phyloP scores from a whole-genome alignment of 78 protist species.

The Thecamonas trahens region DNA sequence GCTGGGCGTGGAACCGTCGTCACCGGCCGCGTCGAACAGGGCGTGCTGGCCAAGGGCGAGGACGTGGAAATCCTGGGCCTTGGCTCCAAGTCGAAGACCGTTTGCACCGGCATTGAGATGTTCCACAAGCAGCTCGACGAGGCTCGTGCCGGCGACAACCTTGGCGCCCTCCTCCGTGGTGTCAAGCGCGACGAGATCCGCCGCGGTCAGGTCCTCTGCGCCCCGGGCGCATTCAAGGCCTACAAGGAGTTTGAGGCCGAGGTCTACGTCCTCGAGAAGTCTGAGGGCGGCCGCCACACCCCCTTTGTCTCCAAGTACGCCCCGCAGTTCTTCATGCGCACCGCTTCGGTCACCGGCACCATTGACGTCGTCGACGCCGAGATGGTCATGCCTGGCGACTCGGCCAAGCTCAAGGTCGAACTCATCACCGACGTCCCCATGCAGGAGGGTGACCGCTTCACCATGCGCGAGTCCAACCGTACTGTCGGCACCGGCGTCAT shows the following conservation, averaged over 20 bases:
- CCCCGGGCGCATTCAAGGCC: slow-evolving; percentile 72
- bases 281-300: slow-evolving; percentile 94
- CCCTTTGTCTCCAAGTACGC: slow-evolving; percentile 74
- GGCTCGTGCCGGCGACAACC: slow-evolving; percentile 88
- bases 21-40: slow-evolving; percentile 89
- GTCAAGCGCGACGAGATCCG: slow-evolving; percentile 78
- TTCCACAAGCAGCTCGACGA: slow-evolving; percentile 68
- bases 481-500: slow-evolving; percentile 96
- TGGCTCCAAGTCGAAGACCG: slow-evolving; percentile 37
- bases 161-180: slow-evolving; percentile 83
- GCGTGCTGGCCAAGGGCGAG: slow-evolving; percentile 65
- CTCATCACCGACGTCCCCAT: slow-evolving; percentile 67
- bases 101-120: slow-evolving; percentile 85
- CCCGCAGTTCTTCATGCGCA: slow-evolving; percentile 88
- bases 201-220: slow-evolving; percentile 59
- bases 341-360: slow-evolving; percentile 85
- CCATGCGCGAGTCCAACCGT: slow-evolving; percentile 90
- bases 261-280: slow-evolving; percentile 85
- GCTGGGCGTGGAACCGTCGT: slow-evolving; percentile 94
- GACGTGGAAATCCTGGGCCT: slow-evolving; percentile 81
- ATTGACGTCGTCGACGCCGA: slow-evolving; percentile 69
- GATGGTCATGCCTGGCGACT: slow-evolving; percentile 96
- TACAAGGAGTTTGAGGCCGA: slow-evolving; percentile 71
- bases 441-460: slow-evolving; percentile 79
- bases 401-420: slow-evolving; percentile 48